Evolutionary conservation across 2,329 filamentous ascomycete genomes (phyloP).

Genomic region (Fusarium sp.): DNA sequence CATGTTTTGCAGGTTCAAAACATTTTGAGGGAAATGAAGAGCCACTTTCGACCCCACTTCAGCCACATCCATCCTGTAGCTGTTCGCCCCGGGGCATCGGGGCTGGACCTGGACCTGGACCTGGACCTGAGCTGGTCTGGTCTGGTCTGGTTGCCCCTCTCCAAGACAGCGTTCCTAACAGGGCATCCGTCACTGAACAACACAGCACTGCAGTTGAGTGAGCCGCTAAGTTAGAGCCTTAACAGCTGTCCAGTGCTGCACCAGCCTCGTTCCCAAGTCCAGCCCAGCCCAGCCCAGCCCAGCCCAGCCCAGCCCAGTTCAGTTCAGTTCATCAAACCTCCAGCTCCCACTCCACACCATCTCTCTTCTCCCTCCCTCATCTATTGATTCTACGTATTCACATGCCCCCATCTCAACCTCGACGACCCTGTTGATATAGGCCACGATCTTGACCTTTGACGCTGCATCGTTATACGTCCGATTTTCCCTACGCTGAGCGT

Average conservation of each 20-base stretch:
- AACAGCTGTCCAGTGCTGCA: conserved; percentile 5
- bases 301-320: conserved; percentile 23
- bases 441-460: conserved; percentile 35
- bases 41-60: conserved; percentile 37
- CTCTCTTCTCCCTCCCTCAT: conserved; percentile 47
- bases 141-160: conserved; percentile 19
- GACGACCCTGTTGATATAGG: conserved; percentile 38
- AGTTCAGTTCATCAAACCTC: conserved; percentile 41
- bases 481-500: conserved; percentile 37
- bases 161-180: conserved; percentile 21
- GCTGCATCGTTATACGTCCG: conserved; percentile 31
- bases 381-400: conserved; percentile 48
- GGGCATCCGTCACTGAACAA: conserved; percentile 29
- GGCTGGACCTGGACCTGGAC: no score
- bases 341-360: conserved; percentile 42
- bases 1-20: conserved; percentile 3
- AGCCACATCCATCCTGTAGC: conserved; percentile 29
- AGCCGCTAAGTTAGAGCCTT: conserved; percentile 9
- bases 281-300: conserved; percentile 18
- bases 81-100: not conserved
- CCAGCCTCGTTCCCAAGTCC: conserved; percentile 26
- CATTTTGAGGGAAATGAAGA: conserved; percentile 33
- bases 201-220: conserved; percentile 4
- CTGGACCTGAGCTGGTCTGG: no score
- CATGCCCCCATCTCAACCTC: conserved; percentile 40